Conservation (phyloP, 2,329 filamentous ascomycete species). For the Ascochyta pisi region DNA sequence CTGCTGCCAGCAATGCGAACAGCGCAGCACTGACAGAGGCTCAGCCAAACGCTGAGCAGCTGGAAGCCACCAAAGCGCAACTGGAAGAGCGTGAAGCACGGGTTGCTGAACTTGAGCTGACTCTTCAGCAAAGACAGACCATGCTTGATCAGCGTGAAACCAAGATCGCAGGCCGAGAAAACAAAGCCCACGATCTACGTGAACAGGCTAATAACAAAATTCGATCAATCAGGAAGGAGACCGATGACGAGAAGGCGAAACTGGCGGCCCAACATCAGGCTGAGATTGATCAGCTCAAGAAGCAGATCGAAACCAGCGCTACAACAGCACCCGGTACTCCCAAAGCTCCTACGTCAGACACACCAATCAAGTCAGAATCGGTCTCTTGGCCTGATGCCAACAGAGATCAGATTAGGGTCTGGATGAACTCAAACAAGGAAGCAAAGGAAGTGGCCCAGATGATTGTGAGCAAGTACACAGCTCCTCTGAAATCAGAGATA, state of each 20-base stretch:
- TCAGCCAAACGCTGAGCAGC: constrained; percentile 57
- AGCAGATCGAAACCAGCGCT: constrained; percentile 11
- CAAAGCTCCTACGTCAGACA: constrained; percentile 6
- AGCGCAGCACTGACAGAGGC: constrained; percentile 40
- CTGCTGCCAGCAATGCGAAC: constrained; percentile 13
- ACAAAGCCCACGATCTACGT: constrained; percentile 38
- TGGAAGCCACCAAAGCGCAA: constrained; percentile 46
- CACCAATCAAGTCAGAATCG: constrained; percentile 14
- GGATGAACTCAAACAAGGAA: constrained; percentile 16
- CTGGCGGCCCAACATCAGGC: constrained; percentile 53
- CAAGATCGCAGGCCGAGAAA: constrained; percentile 26
- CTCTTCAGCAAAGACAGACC: constrained; percentile 46
- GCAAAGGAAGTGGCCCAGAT: constrained; percentile 10
- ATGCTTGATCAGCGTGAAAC: constrained; percentile 25
- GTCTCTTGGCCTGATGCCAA: constrained; percentile 13
- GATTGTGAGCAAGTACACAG: constrained; percentile 14
- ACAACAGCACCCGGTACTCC: constrained; percentile 6
- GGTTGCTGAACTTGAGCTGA: constrained; percentile 51
- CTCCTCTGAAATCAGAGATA: constrained; percentile 18
- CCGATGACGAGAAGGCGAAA: constrained; percentile 45
- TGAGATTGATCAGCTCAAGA: constrained; percentile 47
- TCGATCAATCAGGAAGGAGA: constrained; percentile 55
- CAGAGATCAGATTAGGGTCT: constrained; percentile 12
- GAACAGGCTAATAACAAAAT: constrained; percentile 71
- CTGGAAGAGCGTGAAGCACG: constrained; percentile 37